Evolutionary conservation across 352 stramenopile species (phyloP).

Genomic region (Phytopythium helicoides): DNA sequence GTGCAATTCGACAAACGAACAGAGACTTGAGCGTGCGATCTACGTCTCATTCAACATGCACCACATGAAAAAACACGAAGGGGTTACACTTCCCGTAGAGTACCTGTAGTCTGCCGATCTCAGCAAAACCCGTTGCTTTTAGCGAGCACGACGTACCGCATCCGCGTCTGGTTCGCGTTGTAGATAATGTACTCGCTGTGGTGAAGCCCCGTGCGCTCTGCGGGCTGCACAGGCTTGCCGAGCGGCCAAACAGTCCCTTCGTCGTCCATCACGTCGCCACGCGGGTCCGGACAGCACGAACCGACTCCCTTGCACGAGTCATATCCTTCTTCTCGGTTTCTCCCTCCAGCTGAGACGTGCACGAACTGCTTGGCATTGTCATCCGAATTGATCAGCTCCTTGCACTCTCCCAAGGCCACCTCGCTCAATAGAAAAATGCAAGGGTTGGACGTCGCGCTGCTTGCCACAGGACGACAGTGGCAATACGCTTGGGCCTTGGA

Average conservation of each 20-base stretch:
- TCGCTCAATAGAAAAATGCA: slow-evolving; percentile 63
- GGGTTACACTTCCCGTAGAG: too few relatives aligned
- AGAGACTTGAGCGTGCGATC: too few relatives aligned
- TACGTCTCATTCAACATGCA: too few relatives aligned
- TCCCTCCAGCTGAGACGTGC: slow-evolving; percentile 34
- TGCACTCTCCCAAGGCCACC: slow-evolving; percentile 69
- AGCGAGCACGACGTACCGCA: slow-evolving; percentile 78
- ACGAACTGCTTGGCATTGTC: slow-evolving; percentile 50
- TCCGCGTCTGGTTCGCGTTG: slow-evolving; percentile 73
- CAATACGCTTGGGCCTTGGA: slow-evolving; percentile 72
- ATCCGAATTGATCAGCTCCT: slow-evolving; percentile 52
- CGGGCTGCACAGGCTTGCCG: slow-evolving; percentile 49
- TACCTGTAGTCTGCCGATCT: too few relatives aligned
- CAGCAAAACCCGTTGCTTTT: slow-evolving; percentile 4
- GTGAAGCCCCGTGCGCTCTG: slow-evolving; percentile 51
- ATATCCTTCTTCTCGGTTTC: slow-evolving; percentile 32
- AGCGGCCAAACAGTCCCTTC: slow-evolving; percentile 66
- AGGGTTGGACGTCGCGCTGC: slow-evolving; percentile 29
- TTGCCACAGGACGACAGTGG: slow-evolving; percentile 39
- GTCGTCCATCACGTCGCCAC: slow-evolving; percentile 49
- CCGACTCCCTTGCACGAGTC: slow-evolving; percentile 71
- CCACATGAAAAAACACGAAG: too few relatives aligned
- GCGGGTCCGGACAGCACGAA: slow-evolving; percentile 48
- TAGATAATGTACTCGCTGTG: slow-evolving; percentile 89
- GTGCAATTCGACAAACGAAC: too few relatives aligned